Base-by-base conservation (phyloP, 352 stramenopile genomes). In the Globisporangium uncinulatum region DNA sequence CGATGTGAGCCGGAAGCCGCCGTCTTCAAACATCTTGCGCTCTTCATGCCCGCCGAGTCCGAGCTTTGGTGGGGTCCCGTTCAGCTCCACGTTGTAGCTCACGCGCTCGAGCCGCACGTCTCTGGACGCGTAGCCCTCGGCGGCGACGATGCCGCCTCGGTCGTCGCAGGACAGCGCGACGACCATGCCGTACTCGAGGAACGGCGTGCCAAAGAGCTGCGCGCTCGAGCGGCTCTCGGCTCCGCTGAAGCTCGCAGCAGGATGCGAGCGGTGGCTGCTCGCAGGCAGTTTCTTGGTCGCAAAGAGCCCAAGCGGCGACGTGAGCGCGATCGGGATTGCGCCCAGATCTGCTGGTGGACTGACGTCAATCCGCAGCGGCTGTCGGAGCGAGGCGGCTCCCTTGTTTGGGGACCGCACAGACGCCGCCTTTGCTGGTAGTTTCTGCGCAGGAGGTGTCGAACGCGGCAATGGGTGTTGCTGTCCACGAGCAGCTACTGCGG, bases 101-200 rank as follows among this genome's bases (percentile, higher is more conserved):
- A 90, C 45, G 20, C 63, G 73, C 51, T 90, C 73, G 13, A 90
- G 57, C 1, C 69, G 77, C n/a, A 88, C 70, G 42, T 82, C 74
- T 17, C 73, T 57, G 1, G 71, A 81, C 0, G 75, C 73, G 41
- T 86, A 87, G 0, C 80, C 80, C 54, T 88, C 75, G 0, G 77
- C 70, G 9, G 71, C 70, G 5, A 90, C 46, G 36, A 90, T 51
- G 1, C 77, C 76, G 20, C 65, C 71, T 29, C 74, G 71, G 20
- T 87, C 75, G 48, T 84, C 79, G 39, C 73, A 88, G 44, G 84
- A 68, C 15, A 87, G 67, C 32, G 73, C 78, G 7, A 90, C 63
- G 10, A 83, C 51, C 77, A 90, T 90, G 1, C 80, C 77, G 44
- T 88, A 90, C 62, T 87, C 75, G 15, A 88, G 66, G 50, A 86